Evolutionary conservation across 768 basidiomycete genomes (phyloP), one percentile per base, ranked within the genome.

Genomic region (Trametes villosa): DNA sequence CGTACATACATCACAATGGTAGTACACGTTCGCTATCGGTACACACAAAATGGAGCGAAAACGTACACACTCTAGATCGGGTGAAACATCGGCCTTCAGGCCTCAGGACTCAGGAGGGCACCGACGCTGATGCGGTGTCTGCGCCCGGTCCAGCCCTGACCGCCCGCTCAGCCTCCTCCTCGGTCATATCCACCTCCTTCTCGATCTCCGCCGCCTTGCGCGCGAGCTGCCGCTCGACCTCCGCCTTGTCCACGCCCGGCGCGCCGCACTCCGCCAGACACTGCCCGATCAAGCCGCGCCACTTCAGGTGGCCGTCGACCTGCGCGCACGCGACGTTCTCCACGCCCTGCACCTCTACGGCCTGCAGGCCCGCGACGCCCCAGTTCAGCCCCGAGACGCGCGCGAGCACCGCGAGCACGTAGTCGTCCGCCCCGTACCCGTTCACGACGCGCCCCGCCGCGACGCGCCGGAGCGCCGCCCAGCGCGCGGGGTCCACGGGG

Each of bases 381-480:
- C 83, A 84, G 34, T 72, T 79, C 31, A 73, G 74, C 59, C 76
- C 74, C 3, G 82, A 78, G 27, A 76, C 74, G 41, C 84, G 77
- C 18, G 78, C 80, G 15, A 86, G 74, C 24, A 85, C 76, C 13
- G 80, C 83, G 48, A 86, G 75, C 26, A 86, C 77, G 68, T 84
- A 86, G 65, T 86, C 84, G 33, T 80, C 69, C 56, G 65, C 70
- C 18, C 79, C 76, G 68, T 83, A 85, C 4, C 81, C 83, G 65
- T 86, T 86, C 24, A 85, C 81, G 9, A 85, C 66, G 36, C 84
- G 72, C 15, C 84, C 84, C 7, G 79, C 71, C 12, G 80, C 82
- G 41, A 85, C 71, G 7, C 83, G 73, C 2, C 84, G 76, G 20
- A 81, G 74, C 29, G 77, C 71, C 1, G 79, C 59, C 85, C 85